Base-by-base conservation (phyloP, 768 basidiomycete species). In the Leucocoprinus sp. region DNA sequence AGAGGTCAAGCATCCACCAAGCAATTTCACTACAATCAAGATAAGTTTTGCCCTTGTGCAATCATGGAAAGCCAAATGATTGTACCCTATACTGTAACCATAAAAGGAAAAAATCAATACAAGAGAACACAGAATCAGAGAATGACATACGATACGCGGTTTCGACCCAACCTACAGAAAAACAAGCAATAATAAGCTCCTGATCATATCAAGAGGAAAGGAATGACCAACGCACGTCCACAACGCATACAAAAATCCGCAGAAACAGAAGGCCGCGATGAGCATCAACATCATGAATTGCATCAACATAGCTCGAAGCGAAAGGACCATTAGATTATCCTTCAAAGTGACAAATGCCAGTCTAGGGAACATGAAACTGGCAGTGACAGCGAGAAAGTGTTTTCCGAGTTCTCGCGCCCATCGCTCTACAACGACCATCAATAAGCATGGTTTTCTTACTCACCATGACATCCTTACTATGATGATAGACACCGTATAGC, bases 1-100 rank as follows among this genome's bases (percentile, higher is more conserved):
- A 90, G 8, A 93, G 62, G 57, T 93, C 88, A 18, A 93, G 72
- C 81, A 96, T 88, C 90, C 91, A 95, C 92, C 91, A 96, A 0
- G 84, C 80, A 43, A 93, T 89, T n/a, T 54, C 53, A 5, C 62
- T 63, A 28, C 36, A 31, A 29, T 45, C 37, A 42, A 9, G 22
- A 33, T 21, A 37, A 41, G 28, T 31, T 49, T 36, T 45, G 11
- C 34, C 6, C 4, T 5, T 17, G 35, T 38, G n/a, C 23, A 12
- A 35, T 8, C n/a, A 24, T 15, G 9, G 23, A n/a, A 23, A 14
- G 35, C 22, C 27, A 11, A 2, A 28, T 33, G 9, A 8, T 52
- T 55, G 42, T 39, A 64, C 64, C 64, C 64, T 36, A 55, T 51
- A 12, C 59, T 51, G 35, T 64, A 68, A 14, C 65, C 65, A 22